Evolutionary conservation across 169 alveolate genomes (phyloP).

Genomic region (Eimeria necatrix): DNA sequence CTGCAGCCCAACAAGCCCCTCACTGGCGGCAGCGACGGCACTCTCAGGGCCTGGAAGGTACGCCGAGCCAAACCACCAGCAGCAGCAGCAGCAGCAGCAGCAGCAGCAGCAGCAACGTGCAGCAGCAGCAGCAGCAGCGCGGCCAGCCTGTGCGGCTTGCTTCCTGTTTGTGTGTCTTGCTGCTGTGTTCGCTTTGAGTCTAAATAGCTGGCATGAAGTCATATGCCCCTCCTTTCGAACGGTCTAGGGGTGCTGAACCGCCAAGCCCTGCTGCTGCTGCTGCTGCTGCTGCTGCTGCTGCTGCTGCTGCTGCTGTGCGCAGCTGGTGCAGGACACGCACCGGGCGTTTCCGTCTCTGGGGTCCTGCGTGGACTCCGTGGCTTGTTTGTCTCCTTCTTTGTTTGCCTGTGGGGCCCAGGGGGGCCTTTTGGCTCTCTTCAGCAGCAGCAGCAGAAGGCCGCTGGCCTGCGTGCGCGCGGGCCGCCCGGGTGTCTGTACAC

Average conservation of each 20-base stretch:
- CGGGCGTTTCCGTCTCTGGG: conserved; percentile 59
- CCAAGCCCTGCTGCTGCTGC: no score
- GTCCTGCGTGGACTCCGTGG: conserved; percentile 54
- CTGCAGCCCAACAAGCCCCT: conserved; percentile 83
- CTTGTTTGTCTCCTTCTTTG: conserved; percentile 36
- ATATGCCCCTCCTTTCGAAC: no score
- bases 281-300: not conserved
- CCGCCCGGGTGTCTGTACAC: no score
- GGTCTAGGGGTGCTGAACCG: no score
- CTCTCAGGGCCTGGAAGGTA: conserved; percentile 83
- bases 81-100: not conserved
- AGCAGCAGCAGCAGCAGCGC: not conserved
- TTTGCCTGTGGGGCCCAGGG: conserved; percentile 73
- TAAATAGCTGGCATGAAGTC: not conserved
- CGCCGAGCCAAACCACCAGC: no score
- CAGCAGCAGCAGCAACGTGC: not conserved
- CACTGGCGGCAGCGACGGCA: conserved; percentile 82
- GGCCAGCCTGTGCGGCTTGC: not conserved
- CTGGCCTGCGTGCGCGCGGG: conserved; percentile 33
- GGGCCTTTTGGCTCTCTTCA: conserved; percentile 60
- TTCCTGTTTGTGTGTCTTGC: not conserved
- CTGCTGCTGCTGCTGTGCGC: not conserved
- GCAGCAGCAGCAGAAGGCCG: conserved; percentile 24
- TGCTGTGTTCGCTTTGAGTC: not conserved
- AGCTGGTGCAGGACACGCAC: conserved; percentile 76